Evolutionary conservation across 345 rosid species (phyloP).

Genomic region (Eucalyptus albens): DNA sequence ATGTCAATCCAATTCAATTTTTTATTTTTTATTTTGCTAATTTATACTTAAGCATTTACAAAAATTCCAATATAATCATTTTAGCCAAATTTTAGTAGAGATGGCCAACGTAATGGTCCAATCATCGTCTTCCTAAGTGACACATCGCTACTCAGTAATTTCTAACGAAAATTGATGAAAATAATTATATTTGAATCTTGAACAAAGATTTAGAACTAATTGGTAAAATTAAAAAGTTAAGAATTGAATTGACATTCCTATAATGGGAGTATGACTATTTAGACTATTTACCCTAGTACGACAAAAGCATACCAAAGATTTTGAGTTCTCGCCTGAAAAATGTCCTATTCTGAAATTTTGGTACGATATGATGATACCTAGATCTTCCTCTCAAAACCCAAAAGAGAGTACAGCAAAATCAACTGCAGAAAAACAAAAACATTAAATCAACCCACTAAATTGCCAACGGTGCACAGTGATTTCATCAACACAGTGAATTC

Average conservation of each 20-base stretch:
- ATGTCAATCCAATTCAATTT: background rate
- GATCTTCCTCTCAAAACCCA: background rate
- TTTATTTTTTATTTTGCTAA: background rate
- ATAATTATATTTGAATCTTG: background rate
- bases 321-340: background rate
- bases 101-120: background rate
- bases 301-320: background rate
- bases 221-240: background rate
- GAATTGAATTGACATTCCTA: background rate
- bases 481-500: background rate
- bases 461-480: background rate
- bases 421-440: background rate
- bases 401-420: background rate
- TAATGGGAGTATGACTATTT: fast-evolving
- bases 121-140: background rate
- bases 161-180: fast-evolving
- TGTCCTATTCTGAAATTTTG: background rate
- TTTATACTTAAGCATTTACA: background rate
- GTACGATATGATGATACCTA: background rate
- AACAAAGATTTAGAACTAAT: fast-evolving
- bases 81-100: background rate
- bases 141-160: fast-evolving
- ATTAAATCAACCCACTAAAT: background rate
- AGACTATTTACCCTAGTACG: background rate
- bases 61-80: background rate